Evolutionary conservation across 78 protist genomes (phyloP).

Genomic region (Polysphondylium violaceum): DNA sequence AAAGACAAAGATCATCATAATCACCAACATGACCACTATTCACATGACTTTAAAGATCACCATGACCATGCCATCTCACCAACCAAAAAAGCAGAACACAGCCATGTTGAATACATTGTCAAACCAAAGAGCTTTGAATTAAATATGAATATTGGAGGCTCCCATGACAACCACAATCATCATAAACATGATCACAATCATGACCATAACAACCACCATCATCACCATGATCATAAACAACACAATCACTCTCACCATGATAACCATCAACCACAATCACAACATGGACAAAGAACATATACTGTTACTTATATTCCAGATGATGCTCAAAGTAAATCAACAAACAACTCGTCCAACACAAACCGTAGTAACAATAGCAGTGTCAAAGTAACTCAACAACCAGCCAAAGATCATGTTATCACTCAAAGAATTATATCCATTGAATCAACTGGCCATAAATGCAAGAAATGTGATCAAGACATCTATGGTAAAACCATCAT

Average conservation of each 20-base stretch:
- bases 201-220: not conserved
- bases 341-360: not conserved
- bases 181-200: not conserved
- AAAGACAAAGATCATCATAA: not conserved
- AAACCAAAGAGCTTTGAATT: too few species aligned
- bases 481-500: conserved; percentile 5
- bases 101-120: too few species aligned
- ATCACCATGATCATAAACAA: not conserved
- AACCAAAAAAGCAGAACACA: too few species aligned
- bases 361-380: not conserved
- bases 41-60: too few species aligned
- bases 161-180: too few species aligned
- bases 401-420: not conserved
- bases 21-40: not conserved
- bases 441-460: conserved; percentile 11
- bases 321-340: not conserved
- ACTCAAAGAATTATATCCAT: conserved; percentile 21
- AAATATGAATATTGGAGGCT: too few species aligned
- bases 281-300: not conserved
- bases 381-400: not conserved
- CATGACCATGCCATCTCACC: too few species aligned
- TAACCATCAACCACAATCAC: not conserved
- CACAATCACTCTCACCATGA: not conserved
- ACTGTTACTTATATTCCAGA: not conserved
- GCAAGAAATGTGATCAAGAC: conserved; percentile 8